These are phyloP conservation scores for Fragaria vesca DNA, from an alignment of 306 rosid species.

Conservation along the genomic window DNA sequence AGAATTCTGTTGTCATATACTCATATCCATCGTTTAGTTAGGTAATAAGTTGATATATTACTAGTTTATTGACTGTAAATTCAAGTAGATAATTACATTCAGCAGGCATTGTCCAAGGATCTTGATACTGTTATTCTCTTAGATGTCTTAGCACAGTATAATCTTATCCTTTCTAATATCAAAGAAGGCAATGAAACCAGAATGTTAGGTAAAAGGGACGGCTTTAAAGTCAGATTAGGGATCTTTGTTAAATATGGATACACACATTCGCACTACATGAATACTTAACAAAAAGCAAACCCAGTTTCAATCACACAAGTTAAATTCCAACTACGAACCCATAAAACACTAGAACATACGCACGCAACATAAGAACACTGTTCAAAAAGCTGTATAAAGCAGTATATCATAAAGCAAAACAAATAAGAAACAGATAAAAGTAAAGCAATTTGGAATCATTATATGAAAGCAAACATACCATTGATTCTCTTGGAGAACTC, in stretches of 20 bases:
- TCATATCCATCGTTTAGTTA: background rate
- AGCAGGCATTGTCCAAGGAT: slow-evolving; percentile 16
- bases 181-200: slow-evolving; percentile 24
- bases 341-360: slow-evolving; percentile 26
- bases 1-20: background rate
- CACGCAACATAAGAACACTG: slow-evolving; percentile 29
- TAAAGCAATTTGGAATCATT: slow-evolving; percentile 21
- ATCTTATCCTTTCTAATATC: slow-evolving; percentile 26
- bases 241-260: slow-evolving; percentile 30
- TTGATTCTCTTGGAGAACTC: slow-evolving; percentile 59
- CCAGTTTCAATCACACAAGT: background rate
- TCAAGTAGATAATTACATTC: background rate
- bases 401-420: slow-evolving; percentile 7
- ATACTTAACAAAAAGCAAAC: slow-evolving; percentile 25
- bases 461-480: slow-evolving; percentile 45
- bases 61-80: background rate
- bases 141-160: slow-evolving; percentile 12
- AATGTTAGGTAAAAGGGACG: slow-evolving; percentile 9
- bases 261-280: slow-evolving; percentile 28
- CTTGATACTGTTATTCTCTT: slow-evolving; percentile 19
- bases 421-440: slow-evolving; percentile 18
- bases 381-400: slow-evolving; percentile 22
- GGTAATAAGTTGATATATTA: background rate
- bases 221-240: slow-evolving; percentile 48
- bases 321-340: slow-evolving; percentile 12